phyloP scores from a whole-genome alignment of 2,329 filamentous ascomycete species.

The Cytospora piceae region DNA sequence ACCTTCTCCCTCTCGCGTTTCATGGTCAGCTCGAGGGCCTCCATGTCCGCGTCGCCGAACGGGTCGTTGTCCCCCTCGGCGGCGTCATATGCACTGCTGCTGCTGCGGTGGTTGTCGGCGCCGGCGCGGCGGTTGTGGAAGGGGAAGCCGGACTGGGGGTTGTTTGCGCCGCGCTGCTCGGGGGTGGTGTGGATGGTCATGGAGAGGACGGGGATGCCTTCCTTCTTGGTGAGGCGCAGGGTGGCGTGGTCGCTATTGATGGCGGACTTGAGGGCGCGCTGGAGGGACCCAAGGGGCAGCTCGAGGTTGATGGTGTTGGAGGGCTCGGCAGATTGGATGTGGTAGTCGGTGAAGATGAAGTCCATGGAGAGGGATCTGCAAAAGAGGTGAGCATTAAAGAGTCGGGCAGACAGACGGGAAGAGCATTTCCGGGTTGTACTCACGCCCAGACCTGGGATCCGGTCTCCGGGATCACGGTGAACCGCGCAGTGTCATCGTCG shows the following conservation, averaged over 20 bases:
- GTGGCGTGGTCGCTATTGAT: conserved; percentile 79
- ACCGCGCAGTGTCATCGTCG: conserved; percentile 83
- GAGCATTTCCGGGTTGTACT: conserved; percentile 41
- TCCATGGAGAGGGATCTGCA: conserved; percentile 66
- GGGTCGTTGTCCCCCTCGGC: conserved; percentile 47
- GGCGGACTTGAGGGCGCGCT: conserved; percentile 90
- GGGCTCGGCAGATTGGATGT: conserved; percentile 79
- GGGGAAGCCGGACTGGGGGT: conserved; percentile 26
- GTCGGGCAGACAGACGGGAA: no score
- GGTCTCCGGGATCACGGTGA: conserved; percentile 93
- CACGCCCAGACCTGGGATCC: conserved; percentile 97
- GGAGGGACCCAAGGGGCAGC: conserved; percentile 83
- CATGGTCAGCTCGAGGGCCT: conserved; percentile 58
- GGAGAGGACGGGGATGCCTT: conserved; percentile 81
- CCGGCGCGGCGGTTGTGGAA: conserved; percentile 38
- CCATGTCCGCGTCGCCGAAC: conserved; percentile 50
- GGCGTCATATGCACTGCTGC: conserved; percentile 40
- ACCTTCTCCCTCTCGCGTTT: conserved; percentile 81
- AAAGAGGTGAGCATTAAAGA: conserved; percentile 21
- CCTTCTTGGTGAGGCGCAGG: conserved; percentile 90
- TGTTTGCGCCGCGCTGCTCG: conserved; percentile 48
- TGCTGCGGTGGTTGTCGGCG: conserved; percentile 26
- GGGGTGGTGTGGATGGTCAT: conserved; percentile 86
- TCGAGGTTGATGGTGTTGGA: conserved; percentile 96
- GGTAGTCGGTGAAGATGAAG: conserved; percentile 84